A percentile compares a stretch with the other conserved stretches of the same genome.
Conservation (phyloP, 495 filamentous ascomycete genomes). For the Neurospora sp. region DNA sequence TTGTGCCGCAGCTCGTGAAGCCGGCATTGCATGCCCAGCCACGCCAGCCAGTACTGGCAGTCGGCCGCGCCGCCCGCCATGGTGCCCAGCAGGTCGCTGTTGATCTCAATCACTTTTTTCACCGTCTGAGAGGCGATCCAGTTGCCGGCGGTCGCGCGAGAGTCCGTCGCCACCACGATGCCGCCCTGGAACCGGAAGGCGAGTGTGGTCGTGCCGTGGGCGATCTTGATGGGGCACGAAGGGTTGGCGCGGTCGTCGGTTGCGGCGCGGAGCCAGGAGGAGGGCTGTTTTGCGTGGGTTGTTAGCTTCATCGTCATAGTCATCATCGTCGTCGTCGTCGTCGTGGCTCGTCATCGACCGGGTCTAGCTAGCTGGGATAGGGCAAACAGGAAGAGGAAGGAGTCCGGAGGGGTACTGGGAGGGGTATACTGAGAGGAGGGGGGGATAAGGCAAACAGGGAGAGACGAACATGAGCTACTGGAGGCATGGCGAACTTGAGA, state of each 20-base stretch:
- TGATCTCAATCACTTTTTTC: slow-evolving; percentile 98
- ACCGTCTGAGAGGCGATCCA: slow-evolving; percentile 99
- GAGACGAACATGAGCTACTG: slow-evolving; percentile 72
- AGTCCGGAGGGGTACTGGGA: not conserved
- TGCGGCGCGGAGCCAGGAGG: slow-evolving; percentile 89
- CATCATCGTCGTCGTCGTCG: slow-evolving; percentile 1
- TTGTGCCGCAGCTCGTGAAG: slow-evolving; percentile 99
- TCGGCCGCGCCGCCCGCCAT: slow-evolving; percentile 99
- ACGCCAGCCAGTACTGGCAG: slow-evolving; percentile 99
- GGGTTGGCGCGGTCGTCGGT: slow-evolving; percentile 97
- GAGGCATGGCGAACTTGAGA: slow-evolving; percentile 86
- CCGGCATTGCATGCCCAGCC: slow-evolving; percentile 97
- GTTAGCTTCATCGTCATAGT: slow-evolving; percentile 4
- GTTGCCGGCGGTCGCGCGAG: slow-evolving; percentile 87
- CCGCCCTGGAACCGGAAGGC: slow-evolving; percentile 96
- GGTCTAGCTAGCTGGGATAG: not conserved
- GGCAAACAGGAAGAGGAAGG: not conserved
- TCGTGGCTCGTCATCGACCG: not conserved
- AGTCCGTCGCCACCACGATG: slow-evolving; percentile 97
- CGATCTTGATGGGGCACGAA: slow-evolving; percentile 94
- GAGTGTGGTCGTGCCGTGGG: slow-evolving; percentile 97
- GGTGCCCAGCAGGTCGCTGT: slow-evolving; percentile 81
- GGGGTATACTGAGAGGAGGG: not conserved
- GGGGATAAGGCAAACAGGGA: not conserved
- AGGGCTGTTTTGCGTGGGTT: slow-evolving; percentile 40